Conservation (phyloP, 2,329 filamentous ascomycete genomes). For the Talaromyces sp. region DNA sequence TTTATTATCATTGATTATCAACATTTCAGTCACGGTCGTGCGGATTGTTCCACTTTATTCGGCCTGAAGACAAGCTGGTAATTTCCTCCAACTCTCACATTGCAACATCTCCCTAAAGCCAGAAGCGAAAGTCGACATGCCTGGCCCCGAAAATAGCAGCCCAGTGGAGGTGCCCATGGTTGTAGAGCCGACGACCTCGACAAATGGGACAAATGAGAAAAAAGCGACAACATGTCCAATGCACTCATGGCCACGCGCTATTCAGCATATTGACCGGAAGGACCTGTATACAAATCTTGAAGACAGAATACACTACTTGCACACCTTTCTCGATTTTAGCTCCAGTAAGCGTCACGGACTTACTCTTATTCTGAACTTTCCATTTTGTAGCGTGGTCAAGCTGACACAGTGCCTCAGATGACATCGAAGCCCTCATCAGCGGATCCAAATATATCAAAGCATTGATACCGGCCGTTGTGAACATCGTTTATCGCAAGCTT, state of each 20-base stretch:
- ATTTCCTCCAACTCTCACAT: neutral
- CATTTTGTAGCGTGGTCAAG: constrained; percentile 1
- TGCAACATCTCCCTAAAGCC: neutral
- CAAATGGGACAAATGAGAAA: neutral
- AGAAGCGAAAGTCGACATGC: neutral
- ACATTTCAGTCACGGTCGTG: neutral
- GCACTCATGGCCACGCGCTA: constrained; percentile 25
- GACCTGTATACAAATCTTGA: constrained; percentile 71
- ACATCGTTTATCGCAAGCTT: constrained; percentile 80
- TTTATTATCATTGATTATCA: neutral
- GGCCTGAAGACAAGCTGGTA: neutral
- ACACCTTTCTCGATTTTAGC: constrained; percentile 73
- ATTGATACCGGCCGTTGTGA: constrained; percentile 79
- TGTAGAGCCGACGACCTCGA: neutral
- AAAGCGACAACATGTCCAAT: constrained; percentile 14
- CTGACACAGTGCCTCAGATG: constrained; percentile 51
- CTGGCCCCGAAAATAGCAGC: constrained; percentile 1
- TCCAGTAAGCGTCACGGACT: constrained; percentile 53
- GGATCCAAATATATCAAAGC: constrained; percentile 76
- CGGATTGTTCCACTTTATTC: neutral
- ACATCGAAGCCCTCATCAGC: constrained; percentile 67
- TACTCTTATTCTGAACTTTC: neutral
- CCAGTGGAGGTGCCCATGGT: neutral
- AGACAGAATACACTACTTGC: constrained; percentile 68
- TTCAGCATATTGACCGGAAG: constrained; percentile 66